A percentile compares a stretch with the other conserved stretches of the same genome.
phyloP scores from a whole-genome alignment of 2,329 filamentous ascomycete species.

The Dichotomopilus funicola region DNA sequence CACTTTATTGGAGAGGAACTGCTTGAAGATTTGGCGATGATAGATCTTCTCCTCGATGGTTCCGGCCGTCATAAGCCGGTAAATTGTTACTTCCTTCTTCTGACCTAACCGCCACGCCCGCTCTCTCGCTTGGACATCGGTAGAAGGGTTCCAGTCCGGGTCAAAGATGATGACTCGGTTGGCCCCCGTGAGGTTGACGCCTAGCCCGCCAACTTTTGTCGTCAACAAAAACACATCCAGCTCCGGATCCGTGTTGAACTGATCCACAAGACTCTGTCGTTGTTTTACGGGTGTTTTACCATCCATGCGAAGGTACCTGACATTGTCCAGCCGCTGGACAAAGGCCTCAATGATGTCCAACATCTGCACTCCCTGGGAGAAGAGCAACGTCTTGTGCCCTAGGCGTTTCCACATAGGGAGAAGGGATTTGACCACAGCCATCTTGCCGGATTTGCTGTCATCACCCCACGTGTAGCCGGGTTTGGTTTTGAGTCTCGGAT shows the following conservation, averaged over 20 bases:
- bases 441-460: slow-evolving; percentile 78
- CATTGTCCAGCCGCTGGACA: slow-evolving; percentile 56
- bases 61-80: slow-evolving; percentile 93
- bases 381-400: slow-evolving; percentile 88
- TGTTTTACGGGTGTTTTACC: slow-evolving; percentile 82
- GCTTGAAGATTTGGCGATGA: slow-evolving; percentile 96
- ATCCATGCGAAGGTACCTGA: slow-evolving; percentile 87
- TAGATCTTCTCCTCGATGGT: slow-evolving; percentile 99
- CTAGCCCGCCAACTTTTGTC: slow-evolving; percentile 89
- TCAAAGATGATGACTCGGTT: slow-evolving; percentile 97
- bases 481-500: slow-evolving; percentile 51
- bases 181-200: slow-evolving; percentile 89
- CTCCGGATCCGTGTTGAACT: slow-evolving; percentile 76
- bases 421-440: slow-evolving; percentile 87
- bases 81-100: slow-evolving; percentile 91
- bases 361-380: slow-evolving; percentile 92
- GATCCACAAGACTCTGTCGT: slow-evolving; percentile 84
- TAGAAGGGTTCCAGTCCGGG: slow-evolving; percentile 97
- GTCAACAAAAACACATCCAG: slow-evolving; percentile 89
- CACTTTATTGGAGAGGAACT: slow-evolving; percentile 95
- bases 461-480: slow-evolving; percentile 70
- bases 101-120: slow-evolving; percentile 93
- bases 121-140: slow-evolving; percentile 90
- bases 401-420: slow-evolving; percentile 82
- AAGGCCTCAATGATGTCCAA: slow-evolving; percentile 87